Percentiles rank a stretch among this genome's conserved stretches.
Evolutionary conservation across 352 stramenopile genomes (phyloP).

Genomic region (Pythium pyrilobum): DNA sequence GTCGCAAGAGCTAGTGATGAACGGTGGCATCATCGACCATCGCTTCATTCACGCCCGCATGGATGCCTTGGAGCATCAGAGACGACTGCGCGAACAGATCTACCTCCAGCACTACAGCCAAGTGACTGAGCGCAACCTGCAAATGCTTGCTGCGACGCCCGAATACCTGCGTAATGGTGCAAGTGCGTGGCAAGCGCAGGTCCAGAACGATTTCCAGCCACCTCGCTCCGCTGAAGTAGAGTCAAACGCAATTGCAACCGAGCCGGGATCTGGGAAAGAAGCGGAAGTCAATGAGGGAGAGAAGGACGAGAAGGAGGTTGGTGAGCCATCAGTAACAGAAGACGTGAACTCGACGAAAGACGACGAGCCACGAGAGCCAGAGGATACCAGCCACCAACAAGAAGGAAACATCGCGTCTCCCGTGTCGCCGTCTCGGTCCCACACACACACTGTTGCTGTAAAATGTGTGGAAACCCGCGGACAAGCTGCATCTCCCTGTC

Average conservation of each 20-base stretch:
- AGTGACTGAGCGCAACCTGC: conserved; percentile 45
- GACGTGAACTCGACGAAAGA: too few species aligned
- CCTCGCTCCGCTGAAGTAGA: neutral
- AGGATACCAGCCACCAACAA: too few species aligned
- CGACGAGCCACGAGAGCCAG: too few species aligned
- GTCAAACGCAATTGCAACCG: too few species aligned
- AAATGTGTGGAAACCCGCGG: too few species aligned
- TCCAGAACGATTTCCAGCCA: conserved; percentile 11
- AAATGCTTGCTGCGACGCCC: conserved; percentile 38
- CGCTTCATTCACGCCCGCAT: conserved; percentile 57
- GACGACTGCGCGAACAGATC: conserved; percentile 39
- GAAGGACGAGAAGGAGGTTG: neutral
- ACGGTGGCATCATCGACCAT: conserved; percentile 46
- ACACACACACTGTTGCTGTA: too few species aligned
- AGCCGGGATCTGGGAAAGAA: too few species aligned
- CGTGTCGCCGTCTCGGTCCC: too few species aligned
- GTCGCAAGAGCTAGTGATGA: conserved; percentile 15
- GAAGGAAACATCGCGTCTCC: too few species aligned
- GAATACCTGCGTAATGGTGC: conserved; percentile 38
- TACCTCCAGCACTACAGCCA: conserved; percentile 50
- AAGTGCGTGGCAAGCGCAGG: conserved; percentile 37
- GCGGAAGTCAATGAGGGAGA: neutral
- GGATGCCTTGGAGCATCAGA: conserved; percentile 45
- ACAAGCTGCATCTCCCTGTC: too few species aligned
- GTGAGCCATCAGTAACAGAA: too few species aligned